Conservation (phyloP, 2,329 filamentous ascomycete species). For the Neofusicoccum kwambonambiense region DNA sequence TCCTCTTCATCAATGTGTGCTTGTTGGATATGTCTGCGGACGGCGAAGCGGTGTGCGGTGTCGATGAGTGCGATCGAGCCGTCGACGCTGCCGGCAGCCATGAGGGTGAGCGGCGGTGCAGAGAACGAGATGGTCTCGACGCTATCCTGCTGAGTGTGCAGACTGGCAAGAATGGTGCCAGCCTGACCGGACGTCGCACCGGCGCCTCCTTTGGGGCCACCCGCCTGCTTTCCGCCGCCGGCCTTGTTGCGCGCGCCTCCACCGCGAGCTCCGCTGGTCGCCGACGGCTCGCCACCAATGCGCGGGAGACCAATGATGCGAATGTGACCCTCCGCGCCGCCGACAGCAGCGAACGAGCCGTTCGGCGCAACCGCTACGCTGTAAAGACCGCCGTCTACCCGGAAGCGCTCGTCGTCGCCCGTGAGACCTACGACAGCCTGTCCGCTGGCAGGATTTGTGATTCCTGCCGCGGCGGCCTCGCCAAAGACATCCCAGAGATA, state of each 20-base stretch:
- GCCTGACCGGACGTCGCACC: conserved; percentile 48
- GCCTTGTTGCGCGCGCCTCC: conserved; percentile 51
- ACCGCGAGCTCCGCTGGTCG: conserved; percentile 41
- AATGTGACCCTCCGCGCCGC: conserved; percentile 83
- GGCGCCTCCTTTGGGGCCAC: conserved; percentile 33
- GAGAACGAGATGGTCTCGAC: conserved; percentile 74
- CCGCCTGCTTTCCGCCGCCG: conserved; percentile 45
- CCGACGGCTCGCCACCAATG: conserved; percentile 35
- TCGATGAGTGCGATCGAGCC: conserved; percentile 82
- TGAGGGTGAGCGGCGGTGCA: conserved; percentile 58
- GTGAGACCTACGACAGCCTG: conserved; percentile 75
- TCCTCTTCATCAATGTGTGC: conserved; percentile 72
- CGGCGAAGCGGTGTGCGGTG: conserved; percentile 77
- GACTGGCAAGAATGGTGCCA: conserved; percentile 74
- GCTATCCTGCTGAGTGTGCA: conserved; percentile 75
- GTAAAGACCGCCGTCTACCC: conserved; percentile 87
- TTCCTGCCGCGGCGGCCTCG: conserved; percentile 64
- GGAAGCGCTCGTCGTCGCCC: conserved; percentile 81
- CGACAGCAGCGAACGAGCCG: conserved; percentile 77
- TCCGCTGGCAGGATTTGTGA: conserved; percentile 53
- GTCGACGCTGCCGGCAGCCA: conserved; percentile 64
- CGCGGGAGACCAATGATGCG: conserved; percentile 82
- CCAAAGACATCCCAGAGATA: conserved; percentile 94
- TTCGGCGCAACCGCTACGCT: conserved; percentile 80
- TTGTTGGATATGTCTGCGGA: conserved; percentile 76